These are phyloP conservation scores for Scheffersomyces lignosus DNA, from an alignment of 805 yeast species.

Conservation along the genomic window DNA sequence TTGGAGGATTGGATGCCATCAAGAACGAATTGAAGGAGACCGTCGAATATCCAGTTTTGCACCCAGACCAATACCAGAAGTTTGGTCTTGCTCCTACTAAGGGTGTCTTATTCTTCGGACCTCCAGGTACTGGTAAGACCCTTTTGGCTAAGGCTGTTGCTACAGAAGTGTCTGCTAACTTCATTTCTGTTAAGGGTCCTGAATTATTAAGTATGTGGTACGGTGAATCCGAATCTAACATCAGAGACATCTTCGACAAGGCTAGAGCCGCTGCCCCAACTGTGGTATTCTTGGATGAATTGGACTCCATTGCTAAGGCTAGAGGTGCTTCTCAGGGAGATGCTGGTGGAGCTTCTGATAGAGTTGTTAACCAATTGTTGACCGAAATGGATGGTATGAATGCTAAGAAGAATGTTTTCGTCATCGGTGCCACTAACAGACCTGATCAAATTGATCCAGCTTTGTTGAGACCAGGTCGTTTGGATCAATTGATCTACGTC, in stretches of 20 bases:
- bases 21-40: conserved; percentile 98
- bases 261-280: conserved; percentile 99
- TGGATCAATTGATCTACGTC: conserved; percentile 96
- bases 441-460: conserved; percentile 99
- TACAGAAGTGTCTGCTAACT: conserved; percentile 97
- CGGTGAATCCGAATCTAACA: conserved; percentile 97
- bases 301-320: conserved; percentile 96
- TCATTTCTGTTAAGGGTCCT: conserved; percentile 96
- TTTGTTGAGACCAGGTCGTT: conserved; percentile 96
- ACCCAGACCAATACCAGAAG: conserved; percentile 98
- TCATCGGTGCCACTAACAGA: conserved; percentile 98
- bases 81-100: conserved; percentile 97
- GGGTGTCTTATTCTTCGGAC: conserved; percentile 98
- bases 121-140: conserved; percentile 99
- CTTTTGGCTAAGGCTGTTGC: conserved; percentile 98
- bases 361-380: conserved; percentile 92
- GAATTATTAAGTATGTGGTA: conserved; percentile 98
- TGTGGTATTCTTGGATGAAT: conserved; percentile 96
- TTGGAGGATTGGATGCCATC: conserved; percentile 96
- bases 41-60: conserved; percentile 97
- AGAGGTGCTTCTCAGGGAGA: conserved; percentile 86
- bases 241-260: conserved; percentile 96
- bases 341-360: conserved; percentile 95
- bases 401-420: conserved; percentile 97
- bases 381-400: conserved; percentile 99